Conservation (phyloP, 78 protist genomes). For the Guillardia theta region DNA sequence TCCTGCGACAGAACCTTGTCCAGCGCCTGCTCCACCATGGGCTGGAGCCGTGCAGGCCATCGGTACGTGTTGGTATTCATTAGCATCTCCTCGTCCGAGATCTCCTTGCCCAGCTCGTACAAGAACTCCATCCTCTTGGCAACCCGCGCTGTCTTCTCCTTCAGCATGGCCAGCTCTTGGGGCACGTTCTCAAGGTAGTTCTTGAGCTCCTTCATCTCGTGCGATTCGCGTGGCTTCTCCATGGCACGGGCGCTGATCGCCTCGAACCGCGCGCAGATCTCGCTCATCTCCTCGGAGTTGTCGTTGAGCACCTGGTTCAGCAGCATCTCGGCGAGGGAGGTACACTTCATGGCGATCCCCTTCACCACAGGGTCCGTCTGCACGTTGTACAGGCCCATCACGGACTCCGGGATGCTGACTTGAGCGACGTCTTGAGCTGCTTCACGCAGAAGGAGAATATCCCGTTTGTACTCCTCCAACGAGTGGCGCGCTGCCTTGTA, state of each 20-base stretch:
- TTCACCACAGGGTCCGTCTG: not conserved
- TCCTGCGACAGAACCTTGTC: not conserved
- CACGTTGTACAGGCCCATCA: not conserved
- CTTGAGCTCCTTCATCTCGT: slow-evolving; percentile 34
- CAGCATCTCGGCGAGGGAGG: not conserved
- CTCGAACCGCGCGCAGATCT: not conserved
- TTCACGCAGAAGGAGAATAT: not conserved
- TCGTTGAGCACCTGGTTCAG: not conserved
- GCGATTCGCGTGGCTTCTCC: slow-evolving; percentile 1
- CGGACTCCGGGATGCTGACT: not conserved
- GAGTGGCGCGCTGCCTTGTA: not conserved
- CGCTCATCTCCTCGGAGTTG: not conserved
- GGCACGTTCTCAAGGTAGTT: not conserved
- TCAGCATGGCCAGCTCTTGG: not conserved
- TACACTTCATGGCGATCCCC: not conserved
- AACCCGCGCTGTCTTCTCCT: not conserved
- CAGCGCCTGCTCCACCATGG: not conserved
- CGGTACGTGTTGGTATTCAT: not conserved
- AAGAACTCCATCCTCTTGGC: not conserved
- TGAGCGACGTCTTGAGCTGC: not conserved
- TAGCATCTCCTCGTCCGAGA: not conserved
- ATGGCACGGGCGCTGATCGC: not conserved
- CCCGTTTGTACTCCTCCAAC: not conserved
- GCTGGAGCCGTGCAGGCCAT: slow-evolving; percentile 10
- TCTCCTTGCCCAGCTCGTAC: not conserved